phyloP scores from a whole-genome alignment of 2,329 filamentous ascomycete species.

The Triangularia verruculosa region DNA sequence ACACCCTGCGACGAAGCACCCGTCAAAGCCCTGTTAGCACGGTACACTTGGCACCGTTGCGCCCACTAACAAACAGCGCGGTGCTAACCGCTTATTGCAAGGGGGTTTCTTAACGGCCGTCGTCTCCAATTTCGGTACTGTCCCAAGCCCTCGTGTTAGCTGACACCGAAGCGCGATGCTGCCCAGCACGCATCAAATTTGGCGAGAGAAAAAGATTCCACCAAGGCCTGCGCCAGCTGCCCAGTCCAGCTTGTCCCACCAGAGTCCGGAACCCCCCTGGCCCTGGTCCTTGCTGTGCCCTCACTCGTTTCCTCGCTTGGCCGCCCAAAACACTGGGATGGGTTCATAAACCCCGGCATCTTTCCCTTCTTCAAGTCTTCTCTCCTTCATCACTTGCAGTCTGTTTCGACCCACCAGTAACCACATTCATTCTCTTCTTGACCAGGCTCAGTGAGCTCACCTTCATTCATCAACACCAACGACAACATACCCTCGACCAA shows the following conservation, averaged over 20 bases:
- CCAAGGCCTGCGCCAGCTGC: slow-evolving; percentile 1
- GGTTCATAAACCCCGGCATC: slow-evolving; percentile 12
- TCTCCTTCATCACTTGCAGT: slow-evolving; percentile 9
- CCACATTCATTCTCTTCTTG: slow-evolving; percentile 28
- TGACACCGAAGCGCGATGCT: not conserved
- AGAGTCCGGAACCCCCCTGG: not conserved
- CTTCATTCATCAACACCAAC: slow-evolving; percentile 18
- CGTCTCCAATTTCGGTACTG: slow-evolving; percentile 5
- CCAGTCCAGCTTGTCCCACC: slow-evolving; percentile 3
- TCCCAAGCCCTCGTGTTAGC: slow-evolving; percentile 3
- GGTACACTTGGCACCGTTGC: not conserved
- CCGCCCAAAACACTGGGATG: slow-evolving; percentile 11
- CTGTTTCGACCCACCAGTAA: slow-evolving; percentile 11
- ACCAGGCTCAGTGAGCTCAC: slow-evolving; percentile 25
- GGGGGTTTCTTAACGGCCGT: not conserved
- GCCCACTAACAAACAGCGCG: not conserved
- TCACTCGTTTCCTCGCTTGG: slow-evolving; percentile 6
- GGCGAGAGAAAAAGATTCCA: not conserved
- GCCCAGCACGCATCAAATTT: not conserved
- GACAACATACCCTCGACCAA: not conserved
- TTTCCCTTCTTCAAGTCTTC: slow-evolving; percentile 10
- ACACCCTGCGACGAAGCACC: not conserved
- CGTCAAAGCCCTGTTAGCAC: slow-evolving; percentile 13
- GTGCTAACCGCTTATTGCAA: not conserved
- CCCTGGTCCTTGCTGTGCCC: not conserved